A percentile compares a stretch with the other conserved stretches of the same genome.
Evolutionary conservation across 2,329 filamentous ascomycete species (phyloP).

Genomic region (Drechslerella dactyloides): DNA sequence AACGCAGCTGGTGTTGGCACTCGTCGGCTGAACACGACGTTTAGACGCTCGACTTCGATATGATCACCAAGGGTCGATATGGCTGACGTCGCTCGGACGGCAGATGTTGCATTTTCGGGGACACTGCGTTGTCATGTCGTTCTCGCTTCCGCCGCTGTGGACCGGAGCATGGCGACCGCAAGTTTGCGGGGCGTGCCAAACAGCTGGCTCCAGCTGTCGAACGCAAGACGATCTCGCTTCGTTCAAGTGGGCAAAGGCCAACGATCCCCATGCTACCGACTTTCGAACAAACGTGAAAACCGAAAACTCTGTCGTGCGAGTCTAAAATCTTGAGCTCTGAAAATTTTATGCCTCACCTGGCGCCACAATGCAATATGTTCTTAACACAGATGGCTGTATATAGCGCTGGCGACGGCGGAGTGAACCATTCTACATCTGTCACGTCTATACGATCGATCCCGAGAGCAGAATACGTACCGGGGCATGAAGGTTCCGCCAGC

Average conservation of each 20-base stretch:
- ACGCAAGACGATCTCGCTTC: conserved; percentile 3
- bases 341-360: not conserved
- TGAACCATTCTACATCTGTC: not conserved
- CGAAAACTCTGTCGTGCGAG: not conserved
- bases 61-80: not conserved
- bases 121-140: not conserved
- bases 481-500: not conserved
- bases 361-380: too few species aligned
- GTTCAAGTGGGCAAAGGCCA: not conserved
- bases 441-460: not conserved
- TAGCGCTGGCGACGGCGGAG: not conserved
- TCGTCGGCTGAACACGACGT: not conserved
- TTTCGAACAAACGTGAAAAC: not conserved
- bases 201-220: not conserved
- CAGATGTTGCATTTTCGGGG: not conserved
- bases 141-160: not conserved
- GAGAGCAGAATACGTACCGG: not conserved
- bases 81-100: not conserved
- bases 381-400: not conserved
- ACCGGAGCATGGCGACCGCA: not conserved
- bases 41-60: not conserved
- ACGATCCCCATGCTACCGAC: not conserved
- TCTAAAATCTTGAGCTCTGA: too few species aligned
- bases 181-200: not conserved
- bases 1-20: not conserved